Evolutionary conservation across 2,329 filamentous ascomycete genomes (phyloP).

Genomic region (Sphaerostilbella broomeana): DNA sequence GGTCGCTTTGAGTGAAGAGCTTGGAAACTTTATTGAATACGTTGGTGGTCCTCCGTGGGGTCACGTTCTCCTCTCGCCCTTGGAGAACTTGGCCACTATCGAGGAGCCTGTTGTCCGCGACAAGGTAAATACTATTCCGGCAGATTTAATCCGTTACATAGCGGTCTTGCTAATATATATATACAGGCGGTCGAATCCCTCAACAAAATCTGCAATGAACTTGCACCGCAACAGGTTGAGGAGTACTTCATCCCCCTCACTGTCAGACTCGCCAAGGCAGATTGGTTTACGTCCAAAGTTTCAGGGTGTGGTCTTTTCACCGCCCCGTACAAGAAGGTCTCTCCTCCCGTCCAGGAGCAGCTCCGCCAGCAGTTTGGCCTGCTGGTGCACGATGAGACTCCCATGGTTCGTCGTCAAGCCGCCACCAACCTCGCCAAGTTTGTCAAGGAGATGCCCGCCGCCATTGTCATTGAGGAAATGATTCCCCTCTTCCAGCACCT

Average conservation of each 20-base stretch:
- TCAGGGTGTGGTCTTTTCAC: slow-evolving; percentile 95
- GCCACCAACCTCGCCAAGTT: slow-evolving; percentile 97
- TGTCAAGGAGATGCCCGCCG: slow-evolving; percentile 89
- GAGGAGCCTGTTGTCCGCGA: slow-evolving; percentile 96
- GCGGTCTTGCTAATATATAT: too few relatives aligned
- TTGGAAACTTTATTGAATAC: slow-evolving; percentile 95
- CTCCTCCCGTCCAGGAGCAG: slow-evolving; percentile 79
- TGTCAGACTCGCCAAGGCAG: slow-evolving; percentile 92
- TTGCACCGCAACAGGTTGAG: slow-evolving; percentile 89
- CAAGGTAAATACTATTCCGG: slow-evolving; percentile 83
- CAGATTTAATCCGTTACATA: too few relatives aligned
- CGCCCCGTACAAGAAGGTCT: slow-evolving; percentile 86
- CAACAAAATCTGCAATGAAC: slow-evolving; percentile 95
- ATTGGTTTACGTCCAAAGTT: slow-evolving; percentile 99
- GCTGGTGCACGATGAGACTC: slow-evolving; percentile 95
- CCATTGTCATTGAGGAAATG: slow-evolving; percentile 95
- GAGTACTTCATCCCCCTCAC: slow-evolving; percentile 96
- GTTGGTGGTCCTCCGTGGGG: slow-evolving; percentile 90
- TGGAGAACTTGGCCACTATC: slow-evolving; percentile 97
- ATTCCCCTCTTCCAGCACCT: slow-evolving; percentile 98
- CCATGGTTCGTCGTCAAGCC: slow-evolving; percentile 95
- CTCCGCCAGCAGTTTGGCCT: slow-evolving; percentile 87
- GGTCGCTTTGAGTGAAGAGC: slow-evolving; percentile 92
- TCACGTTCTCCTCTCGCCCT: slow-evolving; percentile 90
- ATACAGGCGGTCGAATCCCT: slow-evolving; percentile 90